Base-by-base conservation (phyloP, 192 early-diverging fungal species). In the Entomortierella chlamydospora region DNA sequence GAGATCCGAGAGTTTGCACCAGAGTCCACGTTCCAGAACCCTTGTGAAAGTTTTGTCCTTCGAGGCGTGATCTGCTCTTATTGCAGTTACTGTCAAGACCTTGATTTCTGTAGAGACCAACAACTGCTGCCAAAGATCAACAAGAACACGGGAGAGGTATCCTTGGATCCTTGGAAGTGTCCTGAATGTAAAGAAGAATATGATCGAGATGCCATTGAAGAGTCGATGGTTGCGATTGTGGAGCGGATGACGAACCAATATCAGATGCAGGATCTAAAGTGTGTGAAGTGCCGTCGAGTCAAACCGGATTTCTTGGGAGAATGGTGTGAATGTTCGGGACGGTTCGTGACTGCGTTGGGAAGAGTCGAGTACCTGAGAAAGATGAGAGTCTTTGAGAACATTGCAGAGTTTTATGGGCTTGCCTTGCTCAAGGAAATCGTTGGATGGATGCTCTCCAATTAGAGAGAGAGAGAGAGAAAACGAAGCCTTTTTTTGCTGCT, bases 251-350 rank as follows among this genome's bases (percentile, higher is more conserved):
- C 95, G 28, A 73, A 88, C 62, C 87, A 89, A 6, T 98, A 92
- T 85, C 96, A 99, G 82, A 84, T 93, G 57, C 97, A 99, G 81
- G 96, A 97, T 57, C 59, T 96, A 50, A 84, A 85, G 26, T 99
- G 97, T 76, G 64, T 77, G 18, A 93, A 93, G 56, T 99, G 97
- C 58, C 84, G 89, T 13, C 69, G 88, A 71, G 90, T 97, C 57
- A 95, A 94, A 61, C 88, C 87, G 13, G 93, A 96, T 52, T 93
- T 96, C 50, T 65, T 98, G 67, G 77, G 87, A 17, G 60, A 85
- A 8, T 86, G 91, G 64, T 98, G 96, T 70, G 79, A 89, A 8
- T 98, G 96, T 66, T 88, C 91, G 0, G 92, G 93, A 28, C 72
- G 83, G 39, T 93, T 91, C 64, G 70, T 72, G 1, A 85, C 84